A percentile compares a stretch with the other conserved stretches of the same genome.
These are phyloP conservation scores for Geotrichum histeridarum DNA, from an alignment of 1,139 yeast species.

Conservation along the genomic window DNA sequence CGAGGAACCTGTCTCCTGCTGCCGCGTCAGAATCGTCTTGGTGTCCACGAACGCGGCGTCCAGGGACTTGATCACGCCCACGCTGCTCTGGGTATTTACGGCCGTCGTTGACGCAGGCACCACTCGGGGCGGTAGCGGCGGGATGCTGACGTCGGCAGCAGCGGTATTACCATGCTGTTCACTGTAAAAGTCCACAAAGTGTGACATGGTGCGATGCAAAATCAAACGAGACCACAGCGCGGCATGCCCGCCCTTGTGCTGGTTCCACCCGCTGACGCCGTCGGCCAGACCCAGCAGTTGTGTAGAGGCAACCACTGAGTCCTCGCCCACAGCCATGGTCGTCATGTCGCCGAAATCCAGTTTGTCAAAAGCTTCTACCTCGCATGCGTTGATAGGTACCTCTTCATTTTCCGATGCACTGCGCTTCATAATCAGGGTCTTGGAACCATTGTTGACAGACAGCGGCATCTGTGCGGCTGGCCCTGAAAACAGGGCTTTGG, in stretches of 20 bases:
- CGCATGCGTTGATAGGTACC: constrained; percentile 5
- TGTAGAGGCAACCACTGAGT: constrained; percentile 56
- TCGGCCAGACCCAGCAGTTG: constrained; percentile 55
- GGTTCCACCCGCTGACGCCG: constrained; percentile 59
- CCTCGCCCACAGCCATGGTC: constrained; percentile 43
- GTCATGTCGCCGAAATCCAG: constrained; percentile 17
- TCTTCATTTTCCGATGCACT: not conserved
- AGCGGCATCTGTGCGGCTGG: constrained; percentile 12
- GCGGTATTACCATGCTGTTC: constrained; percentile 1
- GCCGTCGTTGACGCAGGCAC: not conserved
- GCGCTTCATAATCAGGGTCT: constrained; percentile 8
- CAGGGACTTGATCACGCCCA: constrained; percentile 36
- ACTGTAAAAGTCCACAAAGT: constrained; percentile 15
- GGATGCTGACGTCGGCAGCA: not conserved
- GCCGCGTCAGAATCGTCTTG: constrained; percentile 51
- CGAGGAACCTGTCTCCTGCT: constrained; percentile 49
- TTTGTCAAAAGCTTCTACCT: constrained; percentile 17
- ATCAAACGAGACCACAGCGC: constrained; percentile 57
- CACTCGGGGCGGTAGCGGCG: not conserved
- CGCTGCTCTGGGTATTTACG: not conserved
- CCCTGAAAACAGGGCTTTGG: constrained; percentile 13
- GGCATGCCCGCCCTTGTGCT: constrained; percentile 41
- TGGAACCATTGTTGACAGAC: constrained; percentile 13
- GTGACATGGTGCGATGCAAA: constrained; percentile 43
- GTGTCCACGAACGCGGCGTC: constrained; percentile 53